Conservation (phyloP, 805 yeast genomes). For the Metschnikowia koreensis region DNA sequence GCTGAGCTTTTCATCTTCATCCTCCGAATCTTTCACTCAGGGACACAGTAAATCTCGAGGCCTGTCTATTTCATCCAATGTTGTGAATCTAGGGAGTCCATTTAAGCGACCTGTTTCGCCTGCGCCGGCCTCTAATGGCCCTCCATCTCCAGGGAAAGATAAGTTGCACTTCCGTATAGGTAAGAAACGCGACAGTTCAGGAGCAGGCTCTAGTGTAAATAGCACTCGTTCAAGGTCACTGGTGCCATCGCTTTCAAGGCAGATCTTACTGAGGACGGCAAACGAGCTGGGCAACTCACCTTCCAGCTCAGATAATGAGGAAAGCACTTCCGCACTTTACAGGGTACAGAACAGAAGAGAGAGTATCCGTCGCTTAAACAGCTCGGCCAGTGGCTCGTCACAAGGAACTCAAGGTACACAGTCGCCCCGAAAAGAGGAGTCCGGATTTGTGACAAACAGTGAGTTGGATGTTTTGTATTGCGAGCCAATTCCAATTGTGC, state of each 20-base stretch:
- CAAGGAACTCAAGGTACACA: conserved; percentile 9
- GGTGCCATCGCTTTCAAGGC: conserved; percentile 27
- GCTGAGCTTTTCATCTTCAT: conserved; percentile 48
- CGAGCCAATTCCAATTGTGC: conserved; percentile 81
- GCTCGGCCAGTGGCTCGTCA: conserved; percentile 13
- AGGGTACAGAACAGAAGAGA: conserved; percentile 56
- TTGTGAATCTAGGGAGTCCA: conserved; percentile 31
- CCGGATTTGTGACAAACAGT: conserved; percentile 1
- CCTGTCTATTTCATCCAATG: conserved; percentile 28
- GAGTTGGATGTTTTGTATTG: conserved; percentile 73
- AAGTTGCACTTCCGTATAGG: conserved; percentile 4
- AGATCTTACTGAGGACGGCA: conserved; percentile 20
- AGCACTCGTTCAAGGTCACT: conserved; percentile 13
- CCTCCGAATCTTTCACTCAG: conserved; percentile 43
- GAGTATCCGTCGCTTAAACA: conserved; percentile 37
- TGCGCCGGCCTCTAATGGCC: conserved; percentile 17
- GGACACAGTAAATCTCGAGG: conserved; percentile 31
- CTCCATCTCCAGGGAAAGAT: conserved; percentile 30
- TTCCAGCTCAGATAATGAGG: conserved; percentile 70
- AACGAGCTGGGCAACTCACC: conserved; percentile 39
- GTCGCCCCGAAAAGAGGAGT: conserved; percentile 5
- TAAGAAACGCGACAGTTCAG: conserved; percentile 8
- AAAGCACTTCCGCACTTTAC: conserved; percentile 48
- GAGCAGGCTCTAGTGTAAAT: conserved; percentile 1
- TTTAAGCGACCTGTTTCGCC: conserved; percentile 51